Evolutionary conservation across 768 basidiomycete species (phyloP), one percentile per base, ranked within the genome.

Genomic region (Clathrus columnatus): DNA sequence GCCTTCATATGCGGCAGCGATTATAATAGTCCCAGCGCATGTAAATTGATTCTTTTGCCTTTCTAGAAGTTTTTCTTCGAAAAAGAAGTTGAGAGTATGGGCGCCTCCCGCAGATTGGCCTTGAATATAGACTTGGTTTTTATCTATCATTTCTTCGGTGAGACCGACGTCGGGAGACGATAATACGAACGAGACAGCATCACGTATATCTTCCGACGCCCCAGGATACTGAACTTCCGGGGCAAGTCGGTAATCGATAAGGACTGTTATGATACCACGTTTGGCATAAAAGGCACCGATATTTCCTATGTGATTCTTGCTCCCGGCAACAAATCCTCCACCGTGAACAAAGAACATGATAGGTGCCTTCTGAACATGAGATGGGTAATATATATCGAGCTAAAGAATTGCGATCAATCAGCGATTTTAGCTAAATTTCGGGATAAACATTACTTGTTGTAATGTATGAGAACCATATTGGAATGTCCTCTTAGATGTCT

Each of bases 301-400:
- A 55, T 75, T 76, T 16, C 72, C 70, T 62, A 75, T 69, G 21
- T 27, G 27, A 8, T 36, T 36, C n/a, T 80, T 75, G 0, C 72
- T 69, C 1, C 84, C 84, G 0, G 65, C 63, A 58, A 68, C 68
- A 62, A 82, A 84, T 1, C 83, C 82, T 1, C 85, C 84, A 1
- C 84, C 84, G 58, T 87, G 85, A 36, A 80, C 57, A 67, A 78
- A 85, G 65, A 86, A 76, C 24, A 86, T 67, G 23, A 85, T 69
- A 0, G 80, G 80, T 0, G 74, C 21, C 14, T n/a, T 11, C 36
- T 11, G 11, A 36, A 36, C 36, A 36, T 36, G 14, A 2, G 69
- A 58, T 0, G 81, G 84, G 61, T 82, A 85, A 63, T 85, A 87
- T 0, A 85, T 70, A 60, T 86, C 85, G 28, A 86, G 75, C 83